Evolutionary conservation across 768 basidiomycete species (phyloP), one percentile per base, ranked within the genome.

Genomic region (Termitomyces sp.): DNA sequence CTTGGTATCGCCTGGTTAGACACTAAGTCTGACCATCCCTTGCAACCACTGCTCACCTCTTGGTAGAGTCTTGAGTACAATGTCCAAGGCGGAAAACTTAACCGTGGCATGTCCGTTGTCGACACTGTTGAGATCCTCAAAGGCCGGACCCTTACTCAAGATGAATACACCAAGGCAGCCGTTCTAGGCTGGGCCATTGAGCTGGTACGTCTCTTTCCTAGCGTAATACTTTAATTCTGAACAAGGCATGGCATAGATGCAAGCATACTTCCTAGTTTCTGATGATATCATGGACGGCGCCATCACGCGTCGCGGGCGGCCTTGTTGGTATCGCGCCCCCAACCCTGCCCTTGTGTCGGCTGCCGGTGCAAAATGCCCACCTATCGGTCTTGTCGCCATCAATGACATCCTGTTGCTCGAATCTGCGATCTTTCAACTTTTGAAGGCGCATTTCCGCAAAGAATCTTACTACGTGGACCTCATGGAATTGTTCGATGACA

Each of bases 221-320:
- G 20, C 9, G 1, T 13, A 22, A 7, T 16, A 12, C 32, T 28
- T 36, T 32, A 12, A n/a, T 42, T 45, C 46, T 36, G 7, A 55
- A 54, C 15, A 53, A n/a, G 40, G 58, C 42, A 11, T 54, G 12
- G 46, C 2, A 18, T 70, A 96, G 93, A 85, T 99, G 7, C 96
- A 98, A 88, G 94, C 94, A 0, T 96, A 90, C 77, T 98, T 98
- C 88, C 85, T 98, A 57, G 94, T 96, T 59, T 84, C 92, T 4
- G 93, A 99, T 75, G 96, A 98, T 74, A 93, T 98, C 68, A 99
- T 98, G 96, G 96, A 98, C 71, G 74, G 82, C n/a, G 92, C 91
- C 53, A 89, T 98, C 67, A 98, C 95, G 9, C 89, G 96, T 28
- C 88, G 96, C 7, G 89, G 90, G 3, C 95, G 96, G 74, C 91